Base-by-base conservation (phyloP, 2,329 filamentous ascomycete genomes). In the Sordariomycetes sp. region DNA sequence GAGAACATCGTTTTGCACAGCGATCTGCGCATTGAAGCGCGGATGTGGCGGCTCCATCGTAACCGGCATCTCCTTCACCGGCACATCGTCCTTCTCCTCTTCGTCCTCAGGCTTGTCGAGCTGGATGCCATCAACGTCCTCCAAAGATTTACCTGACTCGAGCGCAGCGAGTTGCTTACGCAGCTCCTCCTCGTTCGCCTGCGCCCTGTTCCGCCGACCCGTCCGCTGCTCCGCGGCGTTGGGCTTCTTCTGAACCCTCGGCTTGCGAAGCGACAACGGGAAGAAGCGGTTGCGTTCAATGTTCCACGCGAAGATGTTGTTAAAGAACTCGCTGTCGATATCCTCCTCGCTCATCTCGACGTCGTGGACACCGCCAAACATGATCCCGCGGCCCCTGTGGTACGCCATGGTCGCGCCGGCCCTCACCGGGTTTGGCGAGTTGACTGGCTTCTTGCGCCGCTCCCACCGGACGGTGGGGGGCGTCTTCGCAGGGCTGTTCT, bases 321-420 rank as follows among this genome's bases (percentile, higher is more conserved):
- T 92, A 74, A 97, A 99, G 72, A 99, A 99, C 68, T 96, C 91
- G 66, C 89, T 95, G 57, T 99, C 92, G 62, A 99, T 95, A 3
- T 89, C 90, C 69, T 99, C 94, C 67, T 96, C 91, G 62, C 82
- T 92, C 67, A 91, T 81, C 69, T 95, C 90, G 0, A 95, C 87
- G 63, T 96, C 91, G 65, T 96, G 90, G 3, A 99, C 94, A 56
- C 94, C 94, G 52, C 94, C 94, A 67, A 97, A 97, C 65, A 90
- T 73, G 58, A 99, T 92, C 1, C 94, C 94, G 60, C 94, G 84
- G 0, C 92, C 91, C 70, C 92, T 94, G 72, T 99, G 94, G 68
- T 86, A 89, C 0, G 90, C 83, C 91, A 97, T 97, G 2, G 92
- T 97, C 1, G 90, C 84, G 35, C 94, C 94, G 2, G 90, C 91